Base-by-base conservation (phyloP, 768 basidiomycete species). In the Calocera viscosa region DNA sequence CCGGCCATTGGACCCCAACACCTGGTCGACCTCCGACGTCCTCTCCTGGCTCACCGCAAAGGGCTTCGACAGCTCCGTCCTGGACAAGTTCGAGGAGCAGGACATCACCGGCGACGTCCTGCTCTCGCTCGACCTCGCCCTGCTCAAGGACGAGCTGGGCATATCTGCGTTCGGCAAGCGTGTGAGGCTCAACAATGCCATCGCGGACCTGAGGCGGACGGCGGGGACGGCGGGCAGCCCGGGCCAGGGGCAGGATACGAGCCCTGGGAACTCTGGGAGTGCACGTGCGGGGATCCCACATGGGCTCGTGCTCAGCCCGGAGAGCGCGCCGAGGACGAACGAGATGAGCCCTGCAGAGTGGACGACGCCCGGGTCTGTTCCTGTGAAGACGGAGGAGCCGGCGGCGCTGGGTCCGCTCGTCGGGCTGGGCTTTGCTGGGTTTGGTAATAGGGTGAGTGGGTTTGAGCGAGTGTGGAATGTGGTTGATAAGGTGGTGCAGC, bases 41-140 rank as follows among this genome's bases (percentile, higher is more conserved):
- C 80, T 93, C 1, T 87, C 87, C 0, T 99, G 96, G 96, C 77
- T 92, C 30, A 85, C 83, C 73, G 77, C 77, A 35, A 91, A 89
- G 78, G 90, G 90, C 1, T 96, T 98, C 66, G 93, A 93, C 69
- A 80, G 86, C 63, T 82, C 84, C 53, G 86, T 94, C 2, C 88
- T 88, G 71, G 83, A 85, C 66, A 94, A 90, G 74, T 97, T 99
- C 73, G 85, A 74, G 94, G 95, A 98, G 78, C 94, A 99, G 85
- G 96, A 99, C 78, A 98, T 99, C 65, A 91, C 94, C 0, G 96
- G 96, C 22, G 96, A 99, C 72, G 91, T 98, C 34, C 84, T 99
- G 7, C 85, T 98, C 66, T 95, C 96, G 72, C 88, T 98, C 68
- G 93, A 97, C 69, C 84, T 87, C 66, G 89, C 88, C 72, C 81